Conservation (phyloP, 2,329 filamentous ascomycete species). For the Ophiostoma piceae region DNA sequence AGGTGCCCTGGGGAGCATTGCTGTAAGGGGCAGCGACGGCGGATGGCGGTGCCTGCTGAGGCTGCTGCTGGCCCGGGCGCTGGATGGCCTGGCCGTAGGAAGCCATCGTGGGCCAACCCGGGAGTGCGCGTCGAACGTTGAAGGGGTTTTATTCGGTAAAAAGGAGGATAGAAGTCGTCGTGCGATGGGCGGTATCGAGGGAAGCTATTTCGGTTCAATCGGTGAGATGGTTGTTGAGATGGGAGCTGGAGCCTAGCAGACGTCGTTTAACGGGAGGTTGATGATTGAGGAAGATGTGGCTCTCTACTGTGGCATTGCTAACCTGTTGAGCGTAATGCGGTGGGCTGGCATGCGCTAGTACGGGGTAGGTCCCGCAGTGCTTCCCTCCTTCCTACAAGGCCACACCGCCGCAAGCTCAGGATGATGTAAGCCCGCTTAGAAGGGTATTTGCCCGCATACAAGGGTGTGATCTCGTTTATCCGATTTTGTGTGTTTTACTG, state of each 20-base stretch:
- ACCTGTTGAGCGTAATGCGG: background rate
- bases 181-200: background rate
- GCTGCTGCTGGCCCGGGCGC: constrained; percentile 28
- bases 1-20: constrained; percentile 67
- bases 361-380: constrained; percentile 9
- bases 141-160: background rate
- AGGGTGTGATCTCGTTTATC: background rate
- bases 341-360: constrained; percentile 7
- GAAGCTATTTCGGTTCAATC: background rate
- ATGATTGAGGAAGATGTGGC: constrained; percentile 3
- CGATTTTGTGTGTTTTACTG: background rate
- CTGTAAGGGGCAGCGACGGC: background rate
- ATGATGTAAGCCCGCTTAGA: constrained; percentile 12
- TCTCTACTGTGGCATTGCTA: constrained; percentile 3
- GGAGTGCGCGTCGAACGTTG: constrained; percentile 11
- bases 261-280: constrained; percentile 5
- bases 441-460: background rate
- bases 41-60: background rate
- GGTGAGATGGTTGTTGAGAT: background rate
- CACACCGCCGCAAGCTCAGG: constrained; percentile 14
- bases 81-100: constrained; percentile 27
- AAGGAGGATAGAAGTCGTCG: background rate
- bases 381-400: background rate
- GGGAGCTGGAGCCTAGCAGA: constrained; percentile 10
- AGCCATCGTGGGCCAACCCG: constrained; percentile 21